Base-by-base conservation (phyloP, 257 asterid species). In the Gynochthodes officinalis region DNA sequence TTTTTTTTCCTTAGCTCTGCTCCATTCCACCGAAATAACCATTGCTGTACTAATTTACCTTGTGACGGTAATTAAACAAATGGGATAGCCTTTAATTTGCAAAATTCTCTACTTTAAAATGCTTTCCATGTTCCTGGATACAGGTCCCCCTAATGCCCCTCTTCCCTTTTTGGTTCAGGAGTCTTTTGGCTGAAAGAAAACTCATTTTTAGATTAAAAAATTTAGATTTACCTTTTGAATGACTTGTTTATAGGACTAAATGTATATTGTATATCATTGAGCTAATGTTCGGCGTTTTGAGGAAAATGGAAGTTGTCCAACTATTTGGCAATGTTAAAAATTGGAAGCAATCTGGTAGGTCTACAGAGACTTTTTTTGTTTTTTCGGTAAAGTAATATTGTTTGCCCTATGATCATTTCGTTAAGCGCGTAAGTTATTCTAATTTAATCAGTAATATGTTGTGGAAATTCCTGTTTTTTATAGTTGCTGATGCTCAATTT, bases 401-500 rank as follows among this genome's bases (percentile, higher is more conserved):
- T 8, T 63, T 35, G 21, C 23, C n/a, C 59, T 15, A 53, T 10
- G 25, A 60, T 57, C 37, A 55, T 43, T 32, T 4, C 4, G 48
- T 69, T 55, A 55, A 48, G 72, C 5, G 67, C 33, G 10, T 61
- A n/a, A 15, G 52, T 61, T 33, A 12, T 32, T 33, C 25, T 61
- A 6, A 44, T 63, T 44, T 53, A n/a, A 44, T 61, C 14, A 44
- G 18, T 67, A 35, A 46, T 43, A 48, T 7, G 9, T 49, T 35
- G 21, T 68, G 32, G 6, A 8, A 14, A 0, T 44, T 15, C 39
- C 30, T 6, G 7, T 15, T 46, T n/a, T 16, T 15, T 4, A 5
- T 13, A 35, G 14, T 69, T 52, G n/a, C 63, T 69, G 37, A 69
- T 70, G 64, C 49, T 54, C 27, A 39, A 32, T 69, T 69, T 83